Percentiles rank a stretch among this genome's conserved stretches.
Evolutionary conservation across 192 early-diverging fungal species (phyloP).

Genomic region (Pilobolus umbonatus): DNA sequence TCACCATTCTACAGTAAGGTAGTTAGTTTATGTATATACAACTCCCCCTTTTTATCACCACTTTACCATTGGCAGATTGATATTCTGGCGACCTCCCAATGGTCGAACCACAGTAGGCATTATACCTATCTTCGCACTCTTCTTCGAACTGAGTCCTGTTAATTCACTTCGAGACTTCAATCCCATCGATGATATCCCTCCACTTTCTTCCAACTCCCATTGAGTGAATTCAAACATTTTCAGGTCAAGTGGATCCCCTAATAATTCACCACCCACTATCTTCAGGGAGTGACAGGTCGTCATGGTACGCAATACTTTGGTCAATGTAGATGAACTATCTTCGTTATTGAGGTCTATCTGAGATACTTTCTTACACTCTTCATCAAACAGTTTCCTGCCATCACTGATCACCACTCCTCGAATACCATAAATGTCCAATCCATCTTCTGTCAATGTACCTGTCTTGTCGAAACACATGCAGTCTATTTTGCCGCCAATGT

Average conservation of each 20-base stretch:
- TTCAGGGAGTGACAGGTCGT: constrained; percentile 86
- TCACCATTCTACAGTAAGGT: too few species aligned
- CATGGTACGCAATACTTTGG: constrained; percentile 57
- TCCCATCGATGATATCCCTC: constrained; percentile 28
- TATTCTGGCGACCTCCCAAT: constrained; percentile 53
- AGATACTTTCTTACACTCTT: constrained; percentile 29
- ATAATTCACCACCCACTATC: constrained; percentile 78
- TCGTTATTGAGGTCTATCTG: constrained; percentile 2
- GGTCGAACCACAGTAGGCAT: constrained; percentile 88
- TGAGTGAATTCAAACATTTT: constrained; percentile 97
- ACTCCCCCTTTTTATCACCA: too few species aligned
- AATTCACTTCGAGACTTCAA: constrained; percentile 23
- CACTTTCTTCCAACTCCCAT: constrained; percentile 92
- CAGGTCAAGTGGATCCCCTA: constrained; percentile 95
- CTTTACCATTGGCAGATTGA: constrained; percentile 8
- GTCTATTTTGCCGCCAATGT: constrained; percentile 93
- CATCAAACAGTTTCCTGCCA: constrained; percentile 41
- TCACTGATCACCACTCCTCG: constrained; percentile 52
- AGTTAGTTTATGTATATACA: too few species aligned
- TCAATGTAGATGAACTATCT: constrained; percentile 12
- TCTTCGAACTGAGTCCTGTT: constrained; percentile 10
- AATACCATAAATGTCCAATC: constrained; percentile 91
- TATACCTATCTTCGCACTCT: constrained; percentile 36
- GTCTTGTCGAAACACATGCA: constrained; percentile 99
- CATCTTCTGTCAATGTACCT: constrained; percentile 95